A percentile compares a stretch with the other conserved stretches of the same genome.
Conservation (phyloP, 164 flowering plant genomes). For the Nymphaea colorata region DNA sequence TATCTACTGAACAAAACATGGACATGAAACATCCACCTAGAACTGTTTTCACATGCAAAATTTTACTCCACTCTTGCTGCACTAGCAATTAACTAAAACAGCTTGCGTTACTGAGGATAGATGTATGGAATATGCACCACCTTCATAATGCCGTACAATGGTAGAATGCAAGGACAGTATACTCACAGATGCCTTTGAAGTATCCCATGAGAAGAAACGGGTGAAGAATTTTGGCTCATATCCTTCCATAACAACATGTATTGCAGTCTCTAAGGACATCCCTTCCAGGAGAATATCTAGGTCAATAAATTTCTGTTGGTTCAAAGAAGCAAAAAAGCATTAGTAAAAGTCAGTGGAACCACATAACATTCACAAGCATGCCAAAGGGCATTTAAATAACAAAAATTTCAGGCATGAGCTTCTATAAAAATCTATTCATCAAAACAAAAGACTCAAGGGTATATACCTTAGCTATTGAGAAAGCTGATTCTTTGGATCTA, state of each 20-base stretch:
- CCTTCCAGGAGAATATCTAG: constrained; percentile 35
- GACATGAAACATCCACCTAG: too few species aligned
- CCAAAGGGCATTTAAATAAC: too few species aligned
- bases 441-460: background rate
- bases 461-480: constrained; percentile 42
- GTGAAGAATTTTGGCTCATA: constrained; percentile 66
- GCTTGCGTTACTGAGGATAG: too few species aligned
- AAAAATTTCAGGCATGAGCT: background rate
- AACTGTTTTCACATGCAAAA: too few species aligned
- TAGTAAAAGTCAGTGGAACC: background rate
- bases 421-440: background rate
- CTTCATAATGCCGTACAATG: too few species aligned
- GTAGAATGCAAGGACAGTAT: background rate
- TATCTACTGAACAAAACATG: background rate
- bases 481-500: constrained; percentile 33
- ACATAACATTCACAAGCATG: background rate
- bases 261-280: constrained; percentile 35
- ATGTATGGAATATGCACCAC: too few species aligned
- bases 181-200: constrained; percentile 44
- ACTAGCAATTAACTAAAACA: too few species aligned
- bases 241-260: constrained; percentile 54
- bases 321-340: constrained; percentile 5
- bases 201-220: constrained; percentile 56
- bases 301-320: constrained; percentile 56
- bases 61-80: too few species aligned